Conservation (phyloP, 352 stramenopile genomes). For the Phytophthora citrophthora region DNA sequence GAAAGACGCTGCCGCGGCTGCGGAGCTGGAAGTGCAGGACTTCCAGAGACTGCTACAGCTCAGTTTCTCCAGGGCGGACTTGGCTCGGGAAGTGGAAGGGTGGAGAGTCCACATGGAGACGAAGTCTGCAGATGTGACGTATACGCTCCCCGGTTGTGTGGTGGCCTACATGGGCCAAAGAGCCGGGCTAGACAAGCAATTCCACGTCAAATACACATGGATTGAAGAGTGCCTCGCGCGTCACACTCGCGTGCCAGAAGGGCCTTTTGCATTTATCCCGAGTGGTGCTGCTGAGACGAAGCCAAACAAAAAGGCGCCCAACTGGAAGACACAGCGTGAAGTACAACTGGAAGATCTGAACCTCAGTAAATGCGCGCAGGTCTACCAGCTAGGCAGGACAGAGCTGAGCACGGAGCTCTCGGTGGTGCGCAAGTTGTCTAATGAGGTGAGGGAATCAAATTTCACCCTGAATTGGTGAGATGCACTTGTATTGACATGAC, state of each 20-base stretch:
- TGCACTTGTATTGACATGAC: constrained; percentile 4
- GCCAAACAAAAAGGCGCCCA: constrained; percentile 28
- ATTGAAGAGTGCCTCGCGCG: constrained; percentile 80
- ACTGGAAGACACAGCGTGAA: constrained; percentile 58
- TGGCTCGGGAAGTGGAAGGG: constrained; percentile 41
- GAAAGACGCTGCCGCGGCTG: constrained; percentile 1
- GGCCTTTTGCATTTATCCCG: constrained; percentile 41
- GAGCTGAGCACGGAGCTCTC: constrained; percentile 54
- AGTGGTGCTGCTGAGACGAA: constrained; percentile 16
- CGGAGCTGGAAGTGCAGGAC: constrained; percentile 34
- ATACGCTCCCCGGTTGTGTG: constrained; percentile 62
- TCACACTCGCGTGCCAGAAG: constrained; percentile 63
- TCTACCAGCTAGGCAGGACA: constrained; percentile 50
- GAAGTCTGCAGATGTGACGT: constrained; percentile 25
- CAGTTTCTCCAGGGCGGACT: constrained; percentile 51
- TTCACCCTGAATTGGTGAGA: not conserved
- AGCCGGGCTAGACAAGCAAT: constrained; percentile 56
- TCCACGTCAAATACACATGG: constrained; percentile 81
- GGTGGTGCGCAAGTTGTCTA: constrained; percentile 51
- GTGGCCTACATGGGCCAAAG: constrained; percentile 60
- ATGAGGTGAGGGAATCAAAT: constrained; percentile 38
- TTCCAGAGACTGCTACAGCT: constrained; percentile 54
- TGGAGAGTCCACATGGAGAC: constrained; percentile 56
- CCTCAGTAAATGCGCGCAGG: constrained; percentile 43
- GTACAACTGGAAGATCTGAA: constrained; percentile 59